These are phyloP conservation scores for Backusella sp. DNA, from an alignment of 192 early-diverging fungal species.

Conservation along the genomic window DNA sequence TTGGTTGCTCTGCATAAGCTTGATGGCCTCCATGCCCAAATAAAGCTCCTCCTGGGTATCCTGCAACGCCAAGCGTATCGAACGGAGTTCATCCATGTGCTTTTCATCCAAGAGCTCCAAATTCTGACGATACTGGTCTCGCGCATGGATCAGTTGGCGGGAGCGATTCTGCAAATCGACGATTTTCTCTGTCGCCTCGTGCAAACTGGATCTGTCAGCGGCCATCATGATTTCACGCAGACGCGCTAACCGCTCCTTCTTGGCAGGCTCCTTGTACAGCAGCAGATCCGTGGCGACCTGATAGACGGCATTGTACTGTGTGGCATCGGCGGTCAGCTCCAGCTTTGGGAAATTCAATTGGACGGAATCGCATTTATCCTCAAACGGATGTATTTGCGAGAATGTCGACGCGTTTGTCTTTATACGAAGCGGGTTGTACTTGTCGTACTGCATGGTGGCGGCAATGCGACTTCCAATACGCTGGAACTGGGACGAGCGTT, in stretches of 20 bases:
- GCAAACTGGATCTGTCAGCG: slow-evolving; percentile 73
- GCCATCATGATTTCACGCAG: slow-evolving; percentile 78
- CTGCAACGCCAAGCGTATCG: slow-evolving; percentile 23
- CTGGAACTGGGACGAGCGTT: slow-evolving; percentile 49
- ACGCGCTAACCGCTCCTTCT: slow-evolving; percentile 67
- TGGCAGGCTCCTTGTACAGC: slow-evolving; percentile 79
- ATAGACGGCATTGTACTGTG: slow-evolving; percentile 70
- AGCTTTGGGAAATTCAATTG: slow-evolving; percentile 75
- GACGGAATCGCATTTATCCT: slow-evolving; percentile 64
- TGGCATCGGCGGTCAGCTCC: slow-evolving; percentile 67
- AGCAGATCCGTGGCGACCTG: slow-evolving; percentile 79
- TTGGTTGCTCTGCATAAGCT: slow-evolving; percentile 53
- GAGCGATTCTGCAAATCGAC: slow-evolving; percentile 60
- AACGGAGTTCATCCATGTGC: slow-evolving; percentile 29
- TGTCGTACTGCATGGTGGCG: slow-evolving; percentile 59
- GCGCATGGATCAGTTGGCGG: slow-evolving; percentile 39
- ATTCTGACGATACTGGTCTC: slow-evolving; percentile 35
- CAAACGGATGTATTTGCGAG: slow-evolving; percentile 38
- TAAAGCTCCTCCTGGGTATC: slow-evolving; percentile 60
- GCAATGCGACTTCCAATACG: slow-evolving; percentile 58
- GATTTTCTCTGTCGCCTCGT: slow-evolving; percentile 53
- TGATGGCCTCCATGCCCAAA: slow-evolving; percentile 69
- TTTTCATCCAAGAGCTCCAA: slow-evolving; percentile 16
- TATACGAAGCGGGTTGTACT: slow-evolving; percentile 67
- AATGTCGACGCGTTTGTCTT: slow-evolving; percentile 35